Percentiles rank a stretch among this genome's conserved stretches.
These are phyloP conservation scores for Botryosphaeria dothidea DNA, from an alignment of 2,329 filamentous ascomycete genomes.

Conservation along the genomic window DNA sequence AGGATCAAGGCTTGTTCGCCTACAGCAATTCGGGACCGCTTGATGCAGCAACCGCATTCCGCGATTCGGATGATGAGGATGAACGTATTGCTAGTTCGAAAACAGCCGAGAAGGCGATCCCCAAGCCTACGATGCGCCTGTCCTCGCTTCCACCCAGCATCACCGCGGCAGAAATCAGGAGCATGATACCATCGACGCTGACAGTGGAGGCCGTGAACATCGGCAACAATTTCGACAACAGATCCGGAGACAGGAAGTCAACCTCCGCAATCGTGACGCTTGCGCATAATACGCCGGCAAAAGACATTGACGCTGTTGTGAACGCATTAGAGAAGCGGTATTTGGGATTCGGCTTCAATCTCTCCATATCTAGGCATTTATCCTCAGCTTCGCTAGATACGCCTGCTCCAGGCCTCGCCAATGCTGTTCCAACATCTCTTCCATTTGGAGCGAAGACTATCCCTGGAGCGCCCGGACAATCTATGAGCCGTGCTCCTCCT, in stretches of 20 bases:
- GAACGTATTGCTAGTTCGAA: conserved; percentile 42
- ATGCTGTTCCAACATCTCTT: conserved; percentile 55
- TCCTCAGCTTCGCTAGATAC: conserved; percentile 70
- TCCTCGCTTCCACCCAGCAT: conserved; percentile 55
- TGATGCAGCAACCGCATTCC: conserved; percentile 44
- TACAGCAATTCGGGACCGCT: conserved; percentile 38
- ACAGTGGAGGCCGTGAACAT: conserved; percentile 74
- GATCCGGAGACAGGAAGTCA: conserved; percentile 65
- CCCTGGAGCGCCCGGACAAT: conserved; percentile 48
- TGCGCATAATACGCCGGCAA: conserved; percentile 75
- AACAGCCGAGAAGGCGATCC: conserved; percentile 48
- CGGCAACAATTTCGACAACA: conserved; percentile 55
- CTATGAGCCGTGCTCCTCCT: conserved; percentile 57
- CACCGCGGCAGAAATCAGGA: conserved; percentile 51
- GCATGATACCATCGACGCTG: conserved; percentile 55
- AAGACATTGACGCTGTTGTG: conserved; percentile 79
- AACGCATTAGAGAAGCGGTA: conserved; percentile 80
- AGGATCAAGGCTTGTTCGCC: conserved; percentile 39
- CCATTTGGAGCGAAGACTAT: conserved; percentile 71
- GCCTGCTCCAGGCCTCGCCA: conserved; percentile 49
- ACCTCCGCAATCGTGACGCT: conserved; percentile 78
- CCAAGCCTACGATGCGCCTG: conserved; percentile 58
- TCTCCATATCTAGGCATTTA: conserved; percentile 78
- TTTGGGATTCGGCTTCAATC: conserved; percentile 79
- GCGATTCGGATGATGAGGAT: conserved; percentile 43